Evolutionary conservation across 768 basidiomycete species (phyloP).

Genomic region (Dentipellis sp.): DNA sequence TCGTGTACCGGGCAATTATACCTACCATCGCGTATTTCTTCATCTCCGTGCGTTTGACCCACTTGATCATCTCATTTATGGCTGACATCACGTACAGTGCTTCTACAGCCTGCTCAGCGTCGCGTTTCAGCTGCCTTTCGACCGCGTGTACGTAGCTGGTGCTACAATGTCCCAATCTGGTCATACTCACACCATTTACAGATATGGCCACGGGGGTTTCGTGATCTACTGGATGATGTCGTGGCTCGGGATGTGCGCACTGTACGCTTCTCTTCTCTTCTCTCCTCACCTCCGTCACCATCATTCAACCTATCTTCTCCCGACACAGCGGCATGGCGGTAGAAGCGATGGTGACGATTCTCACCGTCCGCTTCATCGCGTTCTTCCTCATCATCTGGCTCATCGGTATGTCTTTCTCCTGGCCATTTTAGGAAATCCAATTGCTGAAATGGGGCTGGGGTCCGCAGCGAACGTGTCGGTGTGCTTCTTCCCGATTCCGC

Average conservation of each 20-base stretch:
- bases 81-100: conserved; percentile 24
- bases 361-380: conserved; percentile 42
- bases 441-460: not conserved
- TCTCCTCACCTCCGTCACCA: not conserved
- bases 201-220: conserved; percentile 44
- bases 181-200: conserved; percentile 9
- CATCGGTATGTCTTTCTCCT: conserved; percentile 32
- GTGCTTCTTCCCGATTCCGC: conserved; percentile 44
- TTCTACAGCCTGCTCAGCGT: conserved; percentile 50
- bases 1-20: conserved; percentile 30
- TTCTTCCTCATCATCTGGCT: conserved; percentile 61
- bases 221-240: conserved; percentile 62
- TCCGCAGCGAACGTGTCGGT: conserved; percentile 48
- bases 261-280: conserved; percentile 27
- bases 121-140: conserved; percentile 52
- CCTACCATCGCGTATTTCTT: conserved; percentile 31
- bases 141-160: conserved; percentile 28
- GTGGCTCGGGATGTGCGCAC: conserved; percentile 45
- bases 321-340: conserved; percentile 45
- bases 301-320: conserved; percentile 5
- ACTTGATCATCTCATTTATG: not conserved
- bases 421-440: not conserved
- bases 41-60: conserved; percentile 10
- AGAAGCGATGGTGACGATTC: conserved; percentile 47
- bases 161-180: not conserved